Evolutionary conservation across 495 filamentous ascomycete species (phyloP).

Genomic region (Trichoderma asperelloides): DNA sequence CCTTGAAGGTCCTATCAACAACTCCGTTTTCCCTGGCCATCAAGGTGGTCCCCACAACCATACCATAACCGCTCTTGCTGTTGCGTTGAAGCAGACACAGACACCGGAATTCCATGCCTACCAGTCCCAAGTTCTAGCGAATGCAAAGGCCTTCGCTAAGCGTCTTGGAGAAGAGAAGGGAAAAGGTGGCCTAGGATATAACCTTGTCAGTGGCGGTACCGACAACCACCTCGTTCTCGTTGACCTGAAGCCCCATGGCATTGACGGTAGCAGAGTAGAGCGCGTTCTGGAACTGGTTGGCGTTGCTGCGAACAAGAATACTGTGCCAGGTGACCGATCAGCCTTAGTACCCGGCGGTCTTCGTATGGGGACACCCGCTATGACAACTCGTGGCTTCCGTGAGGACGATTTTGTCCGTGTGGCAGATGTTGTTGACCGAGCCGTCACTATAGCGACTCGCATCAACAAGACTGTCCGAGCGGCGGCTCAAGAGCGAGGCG

Average conservation of each 20-base stretch:
- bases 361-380: constrained; percentile 88
- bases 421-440: constrained; percentile 87
- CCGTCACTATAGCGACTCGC: constrained; percentile 73
- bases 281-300: constrained; percentile 88
- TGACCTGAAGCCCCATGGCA: constrained; percentile 83
- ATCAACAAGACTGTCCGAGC: constrained; percentile 74
- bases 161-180: constrained; percentile 64
- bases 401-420: constrained; percentile 83
- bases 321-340: constrained; percentile 89
- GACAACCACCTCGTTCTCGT: constrained; percentile 94
- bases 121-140: constrained; percentile 77
- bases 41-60: constrained; percentile 98
- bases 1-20: constrained; percentile 88
- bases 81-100: constrained; percentile 89
- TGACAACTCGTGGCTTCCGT: constrained; percentile 89
- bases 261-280: constrained; percentile 92
- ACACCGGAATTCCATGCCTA: constrained; percentile 81
- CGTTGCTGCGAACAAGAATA: constrained; percentile 98
- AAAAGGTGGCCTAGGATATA: constrained; percentile 75
- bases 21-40: constrained; percentile 97
- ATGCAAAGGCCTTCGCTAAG: constrained; percentile 75
- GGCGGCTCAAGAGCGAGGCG: constrained; percentile 63
- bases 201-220: constrained; percentile 83
- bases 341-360: constrained; percentile 87
- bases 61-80: constrained; percentile 90